Percentiles rank a stretch among this genome's conserved stretches.
Conservation (phyloP, 2,329 filamentous ascomycete genomes). For the Lachnellula subtilissima region DNA sequence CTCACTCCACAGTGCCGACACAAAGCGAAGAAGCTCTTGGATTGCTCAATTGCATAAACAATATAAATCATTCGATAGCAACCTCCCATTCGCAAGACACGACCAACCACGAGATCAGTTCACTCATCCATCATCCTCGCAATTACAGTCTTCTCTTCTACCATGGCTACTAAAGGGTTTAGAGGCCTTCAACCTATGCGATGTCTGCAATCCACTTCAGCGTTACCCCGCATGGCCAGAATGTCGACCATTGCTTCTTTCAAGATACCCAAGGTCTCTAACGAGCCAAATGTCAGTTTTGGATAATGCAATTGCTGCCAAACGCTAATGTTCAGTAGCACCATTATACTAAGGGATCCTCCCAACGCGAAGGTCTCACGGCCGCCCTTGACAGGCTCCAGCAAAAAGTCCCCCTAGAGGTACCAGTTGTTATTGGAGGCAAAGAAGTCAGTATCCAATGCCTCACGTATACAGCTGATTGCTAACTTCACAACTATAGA, state of each 20-base stretch:
- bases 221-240: conserved; percentile 23
- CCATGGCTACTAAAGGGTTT: conserved; percentile 23
- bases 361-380: conserved; percentile 70
- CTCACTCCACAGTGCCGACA: background rate
- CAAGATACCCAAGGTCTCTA: conserved; percentile 79
- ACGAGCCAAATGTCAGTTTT: conserved; percentile 86
- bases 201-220: conserved; percentile 15
- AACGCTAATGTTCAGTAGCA: conserved; percentile 50
- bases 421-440: conserved; percentile 80
- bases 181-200: conserved; percentile 20
- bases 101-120: background rate
- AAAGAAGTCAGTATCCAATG: conserved; percentile 60
- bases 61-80: background rate
- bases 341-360: conserved; percentile 80
- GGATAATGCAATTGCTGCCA: background rate
- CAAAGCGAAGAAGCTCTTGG: conserved; percentile 1
- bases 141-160: background rate
- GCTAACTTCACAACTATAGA: conserved; percentile 37
- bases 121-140: background rate
- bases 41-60: background rate
- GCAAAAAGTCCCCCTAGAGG: conserved; percentile 64
- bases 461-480: background rate
- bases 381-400: conserved; percentile 68
- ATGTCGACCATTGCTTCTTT: conserved; percentile 62
- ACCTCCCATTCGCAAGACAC: background rate